These are phyloP conservation scores for Astragalus glycyphyllos DNA, from an alignment of 306 rosid genomes.

Conservation along the genomic window DNA sequence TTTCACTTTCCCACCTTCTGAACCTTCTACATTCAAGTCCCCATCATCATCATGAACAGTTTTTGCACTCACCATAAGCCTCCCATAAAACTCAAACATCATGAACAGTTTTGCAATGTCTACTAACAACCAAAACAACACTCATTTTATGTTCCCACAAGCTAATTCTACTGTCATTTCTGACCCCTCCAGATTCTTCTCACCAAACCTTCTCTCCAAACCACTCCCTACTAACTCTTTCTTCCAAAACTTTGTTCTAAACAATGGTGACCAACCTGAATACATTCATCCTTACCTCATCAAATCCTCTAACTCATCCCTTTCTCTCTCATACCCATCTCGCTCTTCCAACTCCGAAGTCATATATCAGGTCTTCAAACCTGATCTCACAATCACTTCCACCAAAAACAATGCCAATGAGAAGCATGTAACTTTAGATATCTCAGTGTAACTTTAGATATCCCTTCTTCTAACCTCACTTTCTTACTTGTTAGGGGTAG, in stretches of 20 bases:
- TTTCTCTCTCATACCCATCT: too few relatives aligned
- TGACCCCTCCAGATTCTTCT: slow-evolving; percentile 19
- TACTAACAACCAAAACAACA: not conserved
- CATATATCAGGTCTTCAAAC: too few relatives aligned
- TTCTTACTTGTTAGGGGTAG: slow-evolving; percentile 79
- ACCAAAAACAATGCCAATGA: not conserved
- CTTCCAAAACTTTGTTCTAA: slow-evolving; percentile 13
- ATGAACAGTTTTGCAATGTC: too few relatives aligned
- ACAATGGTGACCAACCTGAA: slow-evolving; percentile 8
- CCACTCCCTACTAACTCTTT: slow-evolving; percentile 28
- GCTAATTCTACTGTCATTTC: slow-evolving; percentile 9
- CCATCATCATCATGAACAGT: too few relatives aligned
- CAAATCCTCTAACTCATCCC: not conserved
- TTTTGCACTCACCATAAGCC: too few relatives aligned
- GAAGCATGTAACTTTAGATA: slow-evolving; percentile 57
- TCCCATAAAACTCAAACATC: too few relatives aligned
- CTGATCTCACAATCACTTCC: too few relatives aligned
- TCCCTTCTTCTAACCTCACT: slow-evolving; percentile 59
- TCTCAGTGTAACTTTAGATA: slow-evolving; percentile 70
- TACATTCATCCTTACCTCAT: slow-evolving; percentile 22
- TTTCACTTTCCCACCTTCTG: too few relatives aligned
- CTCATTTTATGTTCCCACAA: not conserved
- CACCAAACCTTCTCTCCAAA: not conserved
- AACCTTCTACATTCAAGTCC: too few relatives aligned
- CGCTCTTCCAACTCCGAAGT: too few relatives aligned